A percentile compares a stretch with the other conserved stretches of the same genome.
phyloP scores from a whole-genome alignment of 2,329 filamentous ascomycete species.

The Fusarium beomiforme region DNA sequence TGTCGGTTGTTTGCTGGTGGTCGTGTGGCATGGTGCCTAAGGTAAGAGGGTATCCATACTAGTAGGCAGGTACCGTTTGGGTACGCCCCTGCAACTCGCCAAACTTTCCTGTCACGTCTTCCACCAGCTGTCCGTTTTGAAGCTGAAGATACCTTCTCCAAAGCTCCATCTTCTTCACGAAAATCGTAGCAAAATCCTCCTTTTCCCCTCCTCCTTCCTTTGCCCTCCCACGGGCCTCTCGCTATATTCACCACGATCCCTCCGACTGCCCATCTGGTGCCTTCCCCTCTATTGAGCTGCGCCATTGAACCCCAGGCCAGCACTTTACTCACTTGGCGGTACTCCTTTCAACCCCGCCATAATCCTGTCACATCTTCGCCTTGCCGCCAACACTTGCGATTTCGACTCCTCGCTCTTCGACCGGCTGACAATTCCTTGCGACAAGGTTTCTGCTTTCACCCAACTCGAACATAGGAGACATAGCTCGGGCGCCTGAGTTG shows the following conservation, averaged over 20 bases:
- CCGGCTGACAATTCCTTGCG: constrained; percentile 31
- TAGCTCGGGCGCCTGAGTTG: constrained; percentile 37
- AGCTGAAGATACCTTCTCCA: constrained; percentile 29
- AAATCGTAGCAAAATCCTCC: constrained; percentile 4
- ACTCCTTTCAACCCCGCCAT: constrained; percentile 43
- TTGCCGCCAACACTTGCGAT: constrained; percentile 32
- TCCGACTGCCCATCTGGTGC: constrained; percentile 18
- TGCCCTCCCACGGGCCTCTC: constrained; percentile 1
- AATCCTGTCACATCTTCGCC: constrained; percentile 22
- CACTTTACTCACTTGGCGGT: constrained; percentile 14
- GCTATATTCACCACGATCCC: background rate
- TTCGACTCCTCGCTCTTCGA: constrained; percentile 25
- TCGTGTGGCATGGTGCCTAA: background rate
- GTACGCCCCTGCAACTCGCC: constrained; percentile 34
- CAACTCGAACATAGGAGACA: constrained; percentile 30
- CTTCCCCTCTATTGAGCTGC: constrained; percentile 28
- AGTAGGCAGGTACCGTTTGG: constrained; percentile 31
- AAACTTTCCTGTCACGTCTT: constrained; percentile 38
- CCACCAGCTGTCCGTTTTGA: constrained; percentile 23
- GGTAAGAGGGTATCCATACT: no score
- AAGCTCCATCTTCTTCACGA: constrained; percentile 10
- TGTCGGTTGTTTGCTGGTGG: background rate
- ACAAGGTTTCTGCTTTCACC: constrained; percentile 19
- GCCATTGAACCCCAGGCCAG: constrained; percentile 21
- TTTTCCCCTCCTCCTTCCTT: background rate